phyloP scores from a whole-genome alignment of 305 asterid genomes.

The Plantago lanceolata region DNA sequence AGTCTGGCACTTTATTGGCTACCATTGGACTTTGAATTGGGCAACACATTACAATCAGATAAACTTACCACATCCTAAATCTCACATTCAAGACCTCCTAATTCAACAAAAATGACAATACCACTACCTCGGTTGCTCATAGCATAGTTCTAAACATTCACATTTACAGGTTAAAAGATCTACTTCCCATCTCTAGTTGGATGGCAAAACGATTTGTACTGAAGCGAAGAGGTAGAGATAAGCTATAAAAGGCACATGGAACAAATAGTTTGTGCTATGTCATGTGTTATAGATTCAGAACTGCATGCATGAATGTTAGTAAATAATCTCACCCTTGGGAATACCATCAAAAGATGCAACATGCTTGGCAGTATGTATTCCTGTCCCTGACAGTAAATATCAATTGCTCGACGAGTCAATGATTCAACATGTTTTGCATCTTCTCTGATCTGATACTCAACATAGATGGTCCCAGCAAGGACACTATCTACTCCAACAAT shows the following conservation, averaged over 20 bases:
- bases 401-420: conserved; percentile 70
- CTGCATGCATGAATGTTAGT: background rate
- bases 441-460: conserved; percentile 96
- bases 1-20: background rate
- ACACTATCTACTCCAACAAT: conserved; percentile 80
- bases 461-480: conserved; percentile 89
- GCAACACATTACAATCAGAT: too few relatives aligned
- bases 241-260: conserved; percentile 3
- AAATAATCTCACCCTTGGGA: conserved; percentile 72
- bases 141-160: too few relatives aligned
- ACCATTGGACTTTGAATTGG: too few relatives aligned
- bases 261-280: too few relatives aligned
- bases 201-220: conserved; percentile 8
- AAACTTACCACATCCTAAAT: too few relatives aligned
- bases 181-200: background rate
- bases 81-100: too few relatives aligned
- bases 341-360: conserved; percentile 98
- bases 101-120: too few relatives aligned
- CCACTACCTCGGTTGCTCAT: too few relatives aligned
- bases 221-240: background rate
- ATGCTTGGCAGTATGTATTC: conserved; percentile 73
- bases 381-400: conserved; percentile 90
- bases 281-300: too few relatives aligned
- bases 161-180: too few relatives aligned
- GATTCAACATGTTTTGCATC: conserved; percentile 77